phyloP scores from a whole-genome alignment of 257 asterid genomes.

The Lithospermum erythrorhizon region DNA sequence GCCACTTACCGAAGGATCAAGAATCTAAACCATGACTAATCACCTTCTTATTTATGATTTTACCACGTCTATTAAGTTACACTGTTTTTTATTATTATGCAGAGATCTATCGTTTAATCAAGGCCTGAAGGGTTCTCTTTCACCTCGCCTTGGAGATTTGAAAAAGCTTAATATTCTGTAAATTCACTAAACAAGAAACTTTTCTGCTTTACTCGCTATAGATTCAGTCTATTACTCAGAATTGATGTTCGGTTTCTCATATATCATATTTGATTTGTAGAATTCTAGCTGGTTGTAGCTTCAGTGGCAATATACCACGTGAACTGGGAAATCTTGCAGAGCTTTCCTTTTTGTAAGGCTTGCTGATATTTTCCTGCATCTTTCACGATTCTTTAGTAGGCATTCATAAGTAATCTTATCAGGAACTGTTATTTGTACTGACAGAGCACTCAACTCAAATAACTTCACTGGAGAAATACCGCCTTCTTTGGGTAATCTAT shows the following conservation, averaged over 20 bases:
- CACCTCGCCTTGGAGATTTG: constrained; percentile 81
- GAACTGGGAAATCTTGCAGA: constrained; percentile 69
- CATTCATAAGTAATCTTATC: background rate
- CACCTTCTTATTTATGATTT: background rate
- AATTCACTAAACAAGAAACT: constrained; percentile 12
- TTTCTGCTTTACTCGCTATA: background rate
- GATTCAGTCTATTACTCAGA: background rate
- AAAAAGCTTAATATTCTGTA: constrained; percentile 65
- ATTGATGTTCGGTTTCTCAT: background rate
- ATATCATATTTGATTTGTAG: constrained; percentile 25
- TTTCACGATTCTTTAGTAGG: background rate
- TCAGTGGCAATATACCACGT: constrained; percentile 60
- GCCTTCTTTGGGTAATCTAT: constrained; percentile 71
- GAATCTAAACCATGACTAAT: background rate
- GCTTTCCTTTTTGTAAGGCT: constrained; percentile 80
- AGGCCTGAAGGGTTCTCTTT: constrained; percentile 67
- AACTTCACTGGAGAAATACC: constrained; percentile 87
- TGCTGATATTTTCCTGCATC: background rate
- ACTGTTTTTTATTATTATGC: constrained; percentile 11
- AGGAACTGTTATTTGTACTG: constrained; percentile 4
- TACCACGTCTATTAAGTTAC: constrained; percentile 1
- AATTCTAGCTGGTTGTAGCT: constrained; percentile 91
- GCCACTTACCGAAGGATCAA: background rate
- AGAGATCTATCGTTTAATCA: constrained; percentile 90
- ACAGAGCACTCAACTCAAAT: constrained; percentile 85